Percentiles rank a stretch among this genome's conserved stretches.
These are phyloP conservation scores for Theobroma cacao DNA, from an alignment of 345 rosid species.

Conservation along the genomic window DNA sequence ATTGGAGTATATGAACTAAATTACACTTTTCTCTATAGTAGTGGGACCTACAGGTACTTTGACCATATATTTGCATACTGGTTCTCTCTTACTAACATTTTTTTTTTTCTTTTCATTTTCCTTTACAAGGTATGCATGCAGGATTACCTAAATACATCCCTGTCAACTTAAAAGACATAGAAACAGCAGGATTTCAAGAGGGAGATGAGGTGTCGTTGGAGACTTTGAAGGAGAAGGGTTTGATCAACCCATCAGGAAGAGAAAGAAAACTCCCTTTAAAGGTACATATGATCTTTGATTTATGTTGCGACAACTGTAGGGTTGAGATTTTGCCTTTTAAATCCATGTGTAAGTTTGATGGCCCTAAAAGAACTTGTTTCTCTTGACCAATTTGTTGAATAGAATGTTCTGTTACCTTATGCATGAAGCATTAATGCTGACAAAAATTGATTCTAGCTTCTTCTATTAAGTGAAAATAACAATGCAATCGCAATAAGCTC, in stretches of 20 bases:
- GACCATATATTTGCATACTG: not conserved
- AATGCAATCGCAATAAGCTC: not conserved
- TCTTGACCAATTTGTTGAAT: not conserved
- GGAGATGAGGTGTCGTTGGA: constrained; percentile 90
- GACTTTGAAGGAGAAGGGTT: constrained; percentile 64
- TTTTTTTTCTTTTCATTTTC: not conserved
- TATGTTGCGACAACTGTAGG: not conserved
- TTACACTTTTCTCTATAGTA: too few species aligned
- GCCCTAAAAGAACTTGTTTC: not conserved
- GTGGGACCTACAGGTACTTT: too few species aligned
- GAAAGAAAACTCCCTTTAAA: constrained; percentile 90
- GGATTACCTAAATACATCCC: constrained; percentile 84
- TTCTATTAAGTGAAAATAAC: not conserved
- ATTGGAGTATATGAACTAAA: too few species aligned
- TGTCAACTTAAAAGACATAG: constrained; percentile 74
- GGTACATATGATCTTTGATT: constrained; percentile 36
- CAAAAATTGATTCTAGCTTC: not conserved
- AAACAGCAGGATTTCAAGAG: constrained; percentile 73
- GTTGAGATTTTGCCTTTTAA: not conserved
- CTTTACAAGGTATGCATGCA: constrained; percentile 71
- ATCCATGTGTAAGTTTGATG: not conserved
- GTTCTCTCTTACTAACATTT: constrained; percentile 14
- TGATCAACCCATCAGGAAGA: constrained; percentile 94
- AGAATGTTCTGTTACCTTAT: not conserved
- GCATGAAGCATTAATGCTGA: not conserved